Conservation (phyloP, 1,284 basidiomycete genomes). For the Melampsora larici-populina region DNA sequence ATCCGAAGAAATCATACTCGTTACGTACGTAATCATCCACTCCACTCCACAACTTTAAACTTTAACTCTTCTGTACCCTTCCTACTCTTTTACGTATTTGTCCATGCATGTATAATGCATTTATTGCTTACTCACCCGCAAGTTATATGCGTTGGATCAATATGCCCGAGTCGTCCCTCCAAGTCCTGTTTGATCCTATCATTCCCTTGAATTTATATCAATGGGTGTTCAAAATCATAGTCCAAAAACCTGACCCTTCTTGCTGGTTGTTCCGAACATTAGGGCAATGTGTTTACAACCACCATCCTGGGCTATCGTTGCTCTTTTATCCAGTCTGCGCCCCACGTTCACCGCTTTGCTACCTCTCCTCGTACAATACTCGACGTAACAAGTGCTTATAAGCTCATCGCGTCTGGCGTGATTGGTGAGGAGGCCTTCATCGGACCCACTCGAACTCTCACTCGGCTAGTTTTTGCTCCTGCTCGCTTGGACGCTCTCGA, state of each 20-base stretch:
- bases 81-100: neutral
- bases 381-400: slow-evolving; percentile 38
- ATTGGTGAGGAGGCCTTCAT: slow-evolving; percentile 42
- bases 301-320: slow-evolving; percentile 40
- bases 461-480: slow-evolving; percentile 32
- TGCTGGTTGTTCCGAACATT: neutral
- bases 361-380: slow-evolving; percentile 38
- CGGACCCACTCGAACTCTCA: slow-evolving; percentile 35
- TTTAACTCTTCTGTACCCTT: neutral
- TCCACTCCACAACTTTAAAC: neutral
- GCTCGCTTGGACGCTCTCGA: slow-evolving; percentile 24
- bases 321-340: slow-evolving; percentile 40
- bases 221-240: too few species aligned
- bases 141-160: too few species aligned
- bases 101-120: neutral
- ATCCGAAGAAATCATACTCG: slow-evolving; percentile 16
- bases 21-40: slow-evolving; percentile 21
- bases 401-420: slow-evolving; percentile 30
- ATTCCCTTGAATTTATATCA: too few species aligned
- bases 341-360: slow-evolving; percentile 32
- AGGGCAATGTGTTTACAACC: slow-evolving; percentile 42
- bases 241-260: neutral
- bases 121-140: neutral
- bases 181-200: too few species aligned
- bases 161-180: too few species aligned